These are phyloP conservation scores for Arthroderma sp. DNA, from an alignment of 2,329 filamentous ascomycete species.

Conservation along the genomic window DNA sequence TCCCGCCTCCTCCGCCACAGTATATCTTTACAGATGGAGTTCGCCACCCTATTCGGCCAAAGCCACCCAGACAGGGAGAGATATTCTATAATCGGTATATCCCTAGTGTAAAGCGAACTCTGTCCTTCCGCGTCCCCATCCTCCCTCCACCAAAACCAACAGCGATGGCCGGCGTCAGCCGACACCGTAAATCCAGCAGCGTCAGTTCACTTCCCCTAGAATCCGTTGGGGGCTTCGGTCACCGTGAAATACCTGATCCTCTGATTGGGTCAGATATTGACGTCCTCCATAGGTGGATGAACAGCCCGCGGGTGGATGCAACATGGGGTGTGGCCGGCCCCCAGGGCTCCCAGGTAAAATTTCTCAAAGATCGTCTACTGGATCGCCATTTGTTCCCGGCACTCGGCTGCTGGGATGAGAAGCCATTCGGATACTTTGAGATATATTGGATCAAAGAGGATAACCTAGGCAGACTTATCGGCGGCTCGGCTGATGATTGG, in stretches of 20 bases:
- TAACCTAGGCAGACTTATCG: slow-evolving; percentile 55
- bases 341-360: slow-evolving; percentile 46
- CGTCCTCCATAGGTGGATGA: slow-evolving; percentile 78
- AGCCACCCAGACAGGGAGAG: slow-evolving; percentile 80
- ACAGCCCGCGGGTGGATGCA: slow-evolving; percentile 65
- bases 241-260: slow-evolving; percentile 17
- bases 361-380: slow-evolving; percentile 53
- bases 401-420: slow-evolving; percentile 86
- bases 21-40: slow-evolving; percentile 67
- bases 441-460: slow-evolving; percentile 98
- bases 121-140: slow-evolving; percentile 78
- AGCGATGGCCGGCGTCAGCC: slow-evolving; percentile 15
- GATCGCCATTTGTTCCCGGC: slow-evolving; percentile 72
- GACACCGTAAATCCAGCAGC: slow-evolving; percentile 11
- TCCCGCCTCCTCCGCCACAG: slow-evolving; percentile 68
- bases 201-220: slow-evolving; percentile 16
- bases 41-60: slow-evolving; percentile 75
- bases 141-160: slow-evolving; percentile 44
- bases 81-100: slow-evolving; percentile 83
- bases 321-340: slow-evolving; percentile 65
- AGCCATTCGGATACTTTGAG: slow-evolving; percentile 95
- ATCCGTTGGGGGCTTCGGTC: slow-evolving; percentile 6
- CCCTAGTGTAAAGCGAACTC: slow-evolving; percentile 66
- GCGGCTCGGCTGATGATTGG: slow-evolving; percentile 56
- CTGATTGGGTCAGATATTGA: slow-evolving; percentile 40